Conservation (phyloP, 495 filamentous ascomycete species). For the Hypoxylon fuscum region DNA sequence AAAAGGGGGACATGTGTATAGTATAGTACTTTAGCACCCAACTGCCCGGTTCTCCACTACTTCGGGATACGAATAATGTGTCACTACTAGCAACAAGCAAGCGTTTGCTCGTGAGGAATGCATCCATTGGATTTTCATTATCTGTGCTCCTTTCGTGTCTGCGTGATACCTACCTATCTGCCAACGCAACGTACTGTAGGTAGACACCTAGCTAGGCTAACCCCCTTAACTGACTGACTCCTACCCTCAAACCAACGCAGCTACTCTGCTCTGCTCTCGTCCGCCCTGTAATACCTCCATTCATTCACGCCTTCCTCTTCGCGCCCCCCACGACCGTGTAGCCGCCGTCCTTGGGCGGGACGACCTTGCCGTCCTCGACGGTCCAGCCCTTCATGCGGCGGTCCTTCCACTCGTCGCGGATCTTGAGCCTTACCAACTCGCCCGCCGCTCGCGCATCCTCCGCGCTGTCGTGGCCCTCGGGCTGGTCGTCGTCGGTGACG, state of each 20-base stretch:
- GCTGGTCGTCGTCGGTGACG: constrained; percentile 60
- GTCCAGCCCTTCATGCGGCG: constrained; percentile 73
- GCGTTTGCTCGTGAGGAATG: neutral
- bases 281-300: no score
- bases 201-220: no score
- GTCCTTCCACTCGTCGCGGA: constrained; percentile 69
- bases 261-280: no score
- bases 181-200: neutral
- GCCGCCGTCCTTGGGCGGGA: constrained; percentile 52
- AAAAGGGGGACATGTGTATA: constrained; percentile 31
- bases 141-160: neutral
- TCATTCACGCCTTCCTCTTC: no score
- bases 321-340: constrained; percentile 20
- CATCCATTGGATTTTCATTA: constrained; percentile 1
- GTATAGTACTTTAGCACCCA: constrained; percentile 29
- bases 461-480: constrained; percentile 80
- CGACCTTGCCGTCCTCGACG: constrained; percentile 59
- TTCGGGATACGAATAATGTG: constrained; percentile 45
- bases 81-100: constrained; percentile 28
- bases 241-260: no score
- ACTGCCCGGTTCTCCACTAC: constrained; percentile 45
- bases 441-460: constrained; percentile 92
- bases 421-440: constrained; percentile 76
- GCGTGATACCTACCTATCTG: neutral
- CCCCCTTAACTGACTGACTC: no score